These are phyloP conservation scores for Xylaria sp. DNA, from an alignment of 2,329 filamentous ascomycete genomes.

Conservation along the genomic window DNA sequence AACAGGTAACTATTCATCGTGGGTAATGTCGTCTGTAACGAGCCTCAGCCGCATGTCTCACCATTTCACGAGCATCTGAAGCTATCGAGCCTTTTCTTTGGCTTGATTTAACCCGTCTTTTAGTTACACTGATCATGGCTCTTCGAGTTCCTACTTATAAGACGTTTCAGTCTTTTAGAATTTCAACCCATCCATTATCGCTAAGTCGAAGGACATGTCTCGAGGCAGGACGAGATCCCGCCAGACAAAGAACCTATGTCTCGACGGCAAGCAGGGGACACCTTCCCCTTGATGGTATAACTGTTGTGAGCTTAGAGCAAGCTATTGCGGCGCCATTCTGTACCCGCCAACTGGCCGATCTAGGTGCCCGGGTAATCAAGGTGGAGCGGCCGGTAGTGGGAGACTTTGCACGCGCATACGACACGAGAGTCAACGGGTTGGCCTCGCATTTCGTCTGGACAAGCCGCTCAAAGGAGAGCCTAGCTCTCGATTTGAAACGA, in stretches of 20 bases:
- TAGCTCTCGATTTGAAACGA: slow-evolving; percentile 62
- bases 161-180: neutral
- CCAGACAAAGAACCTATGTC: slow-evolving; percentile 12
- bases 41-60: neutral
- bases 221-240: neutral
- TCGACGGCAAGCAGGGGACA: slow-evolving; percentile 5
- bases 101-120: neutral
- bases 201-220: neutral
- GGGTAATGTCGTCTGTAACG: neutral
- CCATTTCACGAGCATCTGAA: neutral
- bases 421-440: slow-evolving; percentile 60
- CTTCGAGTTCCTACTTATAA: neutral
- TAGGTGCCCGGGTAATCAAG: slow-evolving; percentile 66
- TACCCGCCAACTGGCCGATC: slow-evolving; percentile 64
- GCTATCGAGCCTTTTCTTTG: neutral
- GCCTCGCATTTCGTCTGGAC: slow-evolving; percentile 67
- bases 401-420: slow-evolving; percentile 65
- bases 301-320: slow-evolving; percentile 64
- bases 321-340: slow-evolving; percentile 66
- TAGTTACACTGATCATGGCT: slow-evolving; percentile 4
- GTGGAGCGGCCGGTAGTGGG: slow-evolving; percentile 62
- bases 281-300: slow-evolving; percentile 57
- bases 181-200: neutral
- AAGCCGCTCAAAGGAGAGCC: slow-evolving; percentile 65
- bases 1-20: neutral